Percentiles rank a stretch among this genome's conserved stretches.
Evolutionary conservation across 352 stramenopile genomes (phyloP).

Genomic region (Phytophthora megakarya): DNA sequence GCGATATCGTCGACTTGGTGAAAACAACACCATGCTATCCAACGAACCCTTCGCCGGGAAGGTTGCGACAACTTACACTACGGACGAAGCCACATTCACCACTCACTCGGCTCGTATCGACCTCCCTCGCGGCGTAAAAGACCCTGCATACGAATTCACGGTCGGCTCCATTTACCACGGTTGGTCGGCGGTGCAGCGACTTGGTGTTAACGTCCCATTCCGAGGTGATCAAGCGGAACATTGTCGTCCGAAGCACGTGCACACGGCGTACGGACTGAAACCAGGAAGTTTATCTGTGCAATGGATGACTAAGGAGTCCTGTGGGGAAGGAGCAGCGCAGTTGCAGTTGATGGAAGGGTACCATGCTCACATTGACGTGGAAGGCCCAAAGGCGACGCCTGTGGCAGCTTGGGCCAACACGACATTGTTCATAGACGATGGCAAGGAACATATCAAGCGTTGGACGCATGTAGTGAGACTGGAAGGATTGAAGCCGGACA

Average conservation of each 20-base stretch:
- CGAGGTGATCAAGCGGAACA: slow-evolving; percentile 43
- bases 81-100: slow-evolving; percentile 54
- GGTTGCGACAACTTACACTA: slow-evolving; percentile 54
- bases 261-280: slow-evolving; percentile 71
- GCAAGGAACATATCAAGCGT: slow-evolving; percentile 52
- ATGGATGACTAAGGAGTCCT: slow-evolving; percentile 78
- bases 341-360: slow-evolving; percentile 68
- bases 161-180: slow-evolving; percentile 78
- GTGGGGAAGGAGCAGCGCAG: slow-evolving; percentile 43
- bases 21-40: slow-evolving; percentile 29
- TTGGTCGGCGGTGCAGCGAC: slow-evolving; percentile 67
- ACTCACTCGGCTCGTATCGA: slow-evolving; percentile 64
- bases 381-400: slow-evolving; percentile 30
- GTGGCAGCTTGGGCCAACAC: slow-evolving; percentile 51
- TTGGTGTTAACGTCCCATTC: slow-evolving; percentile 58
- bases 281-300: slow-evolving; percentile 70
- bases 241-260: slow-evolving; percentile 79
- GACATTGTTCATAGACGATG: slow-evolving; percentile 67
- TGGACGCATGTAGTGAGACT: slow-evolving; percentile 72
- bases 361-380: slow-evolving; percentile 42
- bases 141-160: slow-evolving; percentile 64
- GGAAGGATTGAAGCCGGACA: slow-evolving; percentile 59
- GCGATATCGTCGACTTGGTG: slow-evolving; percentile 48
- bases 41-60: slow-evolving; percentile 39
- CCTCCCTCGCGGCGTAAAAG: slow-evolving; percentile 21